Conservation (phyloP, 176 grass and related monocot species). For the Phyllostachys edulis region DNA sequence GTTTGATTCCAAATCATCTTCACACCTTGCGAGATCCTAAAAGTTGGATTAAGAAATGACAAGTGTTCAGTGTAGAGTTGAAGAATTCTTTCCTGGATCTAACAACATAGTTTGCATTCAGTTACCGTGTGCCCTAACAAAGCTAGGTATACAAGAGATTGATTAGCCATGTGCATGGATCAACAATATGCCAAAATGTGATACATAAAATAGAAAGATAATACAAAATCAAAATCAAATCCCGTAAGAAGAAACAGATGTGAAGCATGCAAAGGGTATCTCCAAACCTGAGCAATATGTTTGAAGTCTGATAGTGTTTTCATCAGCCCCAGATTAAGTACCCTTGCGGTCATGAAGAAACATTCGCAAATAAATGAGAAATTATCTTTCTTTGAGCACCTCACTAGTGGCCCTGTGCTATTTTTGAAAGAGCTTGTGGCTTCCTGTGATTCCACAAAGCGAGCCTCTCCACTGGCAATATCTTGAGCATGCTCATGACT, state of each 20-base stretch:
- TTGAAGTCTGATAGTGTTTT: slow-evolving; percentile 92
- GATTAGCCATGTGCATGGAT: neutral
- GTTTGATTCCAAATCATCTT: slow-evolving; percentile 79
- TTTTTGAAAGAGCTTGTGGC: slow-evolving; percentile 63
- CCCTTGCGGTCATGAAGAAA: slow-evolving; percentile 96
- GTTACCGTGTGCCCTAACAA: neutral
- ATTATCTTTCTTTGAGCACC: slow-evolving; percentile 64
- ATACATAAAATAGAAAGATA: neutral
- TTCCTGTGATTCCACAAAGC: slow-evolving; percentile 54
- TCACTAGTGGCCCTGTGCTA: slow-evolving; percentile 38
- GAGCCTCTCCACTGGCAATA: slow-evolving; percentile 46
- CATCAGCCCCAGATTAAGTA: slow-evolving; percentile 89
- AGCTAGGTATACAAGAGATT: neutral
- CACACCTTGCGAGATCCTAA: slow-evolving; percentile 70
- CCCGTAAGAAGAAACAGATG: slow-evolving; percentile 18
- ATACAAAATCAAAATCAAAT: neutral
- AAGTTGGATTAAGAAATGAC: slow-evolving; percentile 37
- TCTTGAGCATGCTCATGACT: slow-evolving; percentile 48
- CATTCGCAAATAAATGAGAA: slow-evolving; percentile 95
- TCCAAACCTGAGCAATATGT: slow-evolving; percentile 80
- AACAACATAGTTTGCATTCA: neutral
- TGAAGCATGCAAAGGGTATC: slow-evolving; percentile 7
- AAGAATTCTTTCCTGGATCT: neutral
- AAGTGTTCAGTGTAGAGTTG: slow-evolving; percentile 22
- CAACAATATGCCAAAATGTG: neutral